These are phyloP conservation scores for Karstenula rhodostoma DNA, from an alignment of 2,329 filamentous ascomycete genomes.

Conservation along the genomic window DNA sequence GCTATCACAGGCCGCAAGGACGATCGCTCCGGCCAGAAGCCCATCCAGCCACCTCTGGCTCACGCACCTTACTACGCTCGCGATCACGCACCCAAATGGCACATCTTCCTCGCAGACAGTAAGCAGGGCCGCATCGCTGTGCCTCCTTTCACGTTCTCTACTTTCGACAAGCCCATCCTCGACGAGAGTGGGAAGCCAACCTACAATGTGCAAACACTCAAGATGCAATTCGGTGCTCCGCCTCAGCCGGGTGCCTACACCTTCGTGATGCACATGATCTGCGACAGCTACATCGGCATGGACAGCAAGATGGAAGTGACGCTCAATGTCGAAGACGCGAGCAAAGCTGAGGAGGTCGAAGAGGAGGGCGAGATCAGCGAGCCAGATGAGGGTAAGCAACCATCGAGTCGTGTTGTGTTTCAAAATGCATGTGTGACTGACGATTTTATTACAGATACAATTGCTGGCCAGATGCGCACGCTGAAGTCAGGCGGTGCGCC, in stretches of 20 bases:
- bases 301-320: slow-evolving; percentile 92
- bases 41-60: slow-evolving; percentile 81
- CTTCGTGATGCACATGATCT: slow-evolving; percentile 92
- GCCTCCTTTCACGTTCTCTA: slow-evolving; percentile 92
- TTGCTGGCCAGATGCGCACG: slow-evolving; percentile 89
- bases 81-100: slow-evolving; percentile 90
- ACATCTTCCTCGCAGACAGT: slow-evolving; percentile 91
- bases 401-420: slow-evolving; percentile 24
- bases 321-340: slow-evolving; percentile 86
- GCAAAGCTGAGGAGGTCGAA: slow-evolving; percentile 80
- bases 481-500: slow-evolving; percentile 73
- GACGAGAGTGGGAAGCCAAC: slow-evolving; percentile 83
- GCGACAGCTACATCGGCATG: slow-evolving; percentile 93
- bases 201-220: slow-evolving; percentile 93
- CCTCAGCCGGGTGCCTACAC: slow-evolving; percentile 92
- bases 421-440: slow-evolving; percentile 31
- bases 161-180: slow-evolving; percentile 89
- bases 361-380: slow-evolving; percentile 97
- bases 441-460: slow-evolving; percentile 68
- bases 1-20: slow-evolving; percentile 78
- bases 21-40: slow-evolving; percentile 70
- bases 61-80: slow-evolving; percentile 90
- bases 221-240: slow-evolving; percentile 95
- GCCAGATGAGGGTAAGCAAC: slow-evolving; percentile 86
- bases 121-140: slow-evolving; percentile 97